phyloP scores from a whole-genome alignment of 352 stramenopile species.

The Phytopythium chamaehyphon region DNA sequence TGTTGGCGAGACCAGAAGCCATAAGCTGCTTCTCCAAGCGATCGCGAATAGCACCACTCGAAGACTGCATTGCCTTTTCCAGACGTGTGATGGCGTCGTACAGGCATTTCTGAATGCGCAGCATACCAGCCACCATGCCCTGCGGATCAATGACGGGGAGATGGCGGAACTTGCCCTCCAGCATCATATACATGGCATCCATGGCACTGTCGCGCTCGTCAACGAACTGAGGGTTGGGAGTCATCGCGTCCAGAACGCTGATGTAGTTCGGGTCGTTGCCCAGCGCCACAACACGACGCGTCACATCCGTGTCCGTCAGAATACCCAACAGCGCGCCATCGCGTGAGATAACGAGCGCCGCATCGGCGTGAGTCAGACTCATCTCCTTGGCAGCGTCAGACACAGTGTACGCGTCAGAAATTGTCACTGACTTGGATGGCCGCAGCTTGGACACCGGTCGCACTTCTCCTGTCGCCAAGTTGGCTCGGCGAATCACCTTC shows the following conservation, averaged over 20 bases:
- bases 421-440: slow-evolving; percentile 89
- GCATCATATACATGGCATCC: slow-evolving; percentile 90
- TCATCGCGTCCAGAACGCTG: slow-evolving; percentile 83
- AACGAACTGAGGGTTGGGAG: slow-evolving; percentile 85
- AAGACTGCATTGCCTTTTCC: slow-evolving; percentile 87
- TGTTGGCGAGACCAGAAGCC: slow-evolving; percentile 50
- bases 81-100: slow-evolving; percentile 98
- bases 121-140: slow-evolving; percentile 92
- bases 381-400: slow-evolving; percentile 89
- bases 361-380: slow-evolving; percentile 86
- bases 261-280: slow-evolving; percentile 86
- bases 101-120: slow-evolving; percentile 98
- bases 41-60: slow-evolving; percentile 63
- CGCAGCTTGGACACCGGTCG: slow-evolving; percentile 87
- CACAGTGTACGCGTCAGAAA: slow-evolving; percentile 81
- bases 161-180: slow-evolving; percentile 94
- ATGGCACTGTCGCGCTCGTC: slow-evolving; percentile 86
- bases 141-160: slow-evolving; percentile 92
- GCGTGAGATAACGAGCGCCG: slow-evolving; percentile 90
- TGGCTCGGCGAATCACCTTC: slow-evolving; percentile 32
- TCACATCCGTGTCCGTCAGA: slow-evolving; percentile 93
- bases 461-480: slow-evolving; percentile 78
- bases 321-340: slow-evolving; percentile 92
- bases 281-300: slow-evolving; percentile 75
- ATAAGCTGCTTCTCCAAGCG: slow-evolving; percentile 79